These are phyloP conservation scores for Aspergillus quadricinctus DNA, from an alignment of 2,329 filamentous ascomycete genomes.

Conservation along the genomic window DNA sequence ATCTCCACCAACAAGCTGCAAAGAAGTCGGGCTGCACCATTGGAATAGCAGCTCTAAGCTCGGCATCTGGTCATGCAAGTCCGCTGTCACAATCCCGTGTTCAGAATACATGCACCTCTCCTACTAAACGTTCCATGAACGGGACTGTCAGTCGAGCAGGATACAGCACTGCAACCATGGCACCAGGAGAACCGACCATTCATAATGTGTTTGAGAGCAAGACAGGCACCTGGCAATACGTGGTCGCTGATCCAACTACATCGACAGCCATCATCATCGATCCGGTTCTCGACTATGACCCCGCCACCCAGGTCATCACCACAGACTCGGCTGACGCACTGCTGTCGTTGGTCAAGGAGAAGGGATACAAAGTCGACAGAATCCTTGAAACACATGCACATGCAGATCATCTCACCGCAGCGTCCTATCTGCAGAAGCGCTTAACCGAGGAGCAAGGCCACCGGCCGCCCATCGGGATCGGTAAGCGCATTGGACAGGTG, in stretches of 20 bases:
- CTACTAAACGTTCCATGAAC: background rate
- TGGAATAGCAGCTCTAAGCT: background rate
- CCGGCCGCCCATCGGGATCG: constrained; percentile 52
- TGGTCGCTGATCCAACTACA: constrained; percentile 53
- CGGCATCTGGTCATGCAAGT: background rate
- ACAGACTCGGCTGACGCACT: constrained; percentile 53
- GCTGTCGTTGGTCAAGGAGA: constrained; percentile 40
- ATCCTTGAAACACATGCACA: constrained; percentile 59
- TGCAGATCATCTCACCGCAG: constrained; percentile 55
- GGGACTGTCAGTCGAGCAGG: background rate
- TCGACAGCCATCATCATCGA: constrained; percentile 55
- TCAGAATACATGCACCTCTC: background rate
- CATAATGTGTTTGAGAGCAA: constrained; percentile 33
- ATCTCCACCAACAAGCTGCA: background rate
- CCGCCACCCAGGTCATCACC: constrained; percentile 39
- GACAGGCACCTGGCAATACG: constrained; percentile 59
- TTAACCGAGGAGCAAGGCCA: constrained; percentile 34
- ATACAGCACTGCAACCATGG: background rate
- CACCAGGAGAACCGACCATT: constrained; percentile 20
- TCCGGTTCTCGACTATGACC: constrained; percentile 57
- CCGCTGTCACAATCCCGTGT: no score
- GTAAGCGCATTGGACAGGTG: constrained; percentile 52
- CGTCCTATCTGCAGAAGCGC: constrained; percentile 52
- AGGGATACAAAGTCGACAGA: constrained; percentile 46
- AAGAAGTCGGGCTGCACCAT: background rate